A percentile compares a stretch with the other conserved stretches of the same genome.
Conservation (phyloP, 805 yeast genomes). For the Kuraishia piskuri region DNA sequence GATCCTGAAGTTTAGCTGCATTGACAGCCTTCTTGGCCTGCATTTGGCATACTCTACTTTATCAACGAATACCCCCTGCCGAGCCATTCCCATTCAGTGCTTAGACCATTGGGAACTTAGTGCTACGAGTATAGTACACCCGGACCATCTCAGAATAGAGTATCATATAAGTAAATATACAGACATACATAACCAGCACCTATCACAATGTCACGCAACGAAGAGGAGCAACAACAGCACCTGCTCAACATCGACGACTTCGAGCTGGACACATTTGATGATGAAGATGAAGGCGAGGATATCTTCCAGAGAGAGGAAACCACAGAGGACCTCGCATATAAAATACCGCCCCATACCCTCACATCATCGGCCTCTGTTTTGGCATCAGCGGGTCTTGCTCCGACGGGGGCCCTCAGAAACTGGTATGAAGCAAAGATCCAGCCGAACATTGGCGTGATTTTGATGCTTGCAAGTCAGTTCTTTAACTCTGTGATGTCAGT, state of each 20-base stretch:
- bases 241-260: not conserved
- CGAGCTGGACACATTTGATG: not conserved
- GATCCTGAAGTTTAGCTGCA: not conserved
- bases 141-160: no score
- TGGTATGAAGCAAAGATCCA: constrained; percentile 4
- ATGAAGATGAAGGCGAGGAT: not conserved
- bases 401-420: not conserved
- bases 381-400: no score
- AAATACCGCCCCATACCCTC: not conserved
- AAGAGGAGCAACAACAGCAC: not conserved
- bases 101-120: no score
- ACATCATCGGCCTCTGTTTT: not conserved
- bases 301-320: not conserved
- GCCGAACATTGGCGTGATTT: constrained; percentile 46
- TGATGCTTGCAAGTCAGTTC: constrained; percentile 55
- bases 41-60: not conserved
- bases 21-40: not conserved
- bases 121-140: not conserved
- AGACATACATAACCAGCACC: not conserved
- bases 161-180: not conserved
- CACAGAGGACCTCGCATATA: not conserved
- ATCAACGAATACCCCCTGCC: no score
- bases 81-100: no score
- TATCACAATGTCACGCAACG: not conserved
- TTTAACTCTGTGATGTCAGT: constrained; percentile 74